phyloP scores from a whole-genome alignment of 2,329 filamentous ascomycete species.

The Ambrosiella cleistominuta region DNA sequence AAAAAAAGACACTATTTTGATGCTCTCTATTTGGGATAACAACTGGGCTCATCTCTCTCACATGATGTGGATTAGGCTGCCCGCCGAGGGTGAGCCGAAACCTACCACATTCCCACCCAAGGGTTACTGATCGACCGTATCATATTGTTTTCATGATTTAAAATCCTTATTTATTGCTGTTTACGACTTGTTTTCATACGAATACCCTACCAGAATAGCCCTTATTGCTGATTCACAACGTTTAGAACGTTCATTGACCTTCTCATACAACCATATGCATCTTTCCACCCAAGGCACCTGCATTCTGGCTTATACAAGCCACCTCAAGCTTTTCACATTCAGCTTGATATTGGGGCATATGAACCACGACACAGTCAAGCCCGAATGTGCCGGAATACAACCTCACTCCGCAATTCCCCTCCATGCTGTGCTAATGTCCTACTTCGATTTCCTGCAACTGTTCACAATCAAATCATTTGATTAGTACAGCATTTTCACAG shows the following conservation, averaged over 20 bases:
- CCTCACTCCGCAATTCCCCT: no score
- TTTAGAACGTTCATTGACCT: no score
- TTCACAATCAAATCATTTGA: no score
- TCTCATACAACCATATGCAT: not conserved
- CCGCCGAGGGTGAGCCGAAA: conserved; percentile 43
- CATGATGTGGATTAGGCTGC: conserved; percentile 60
- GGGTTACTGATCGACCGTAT: conserved; percentile 4
- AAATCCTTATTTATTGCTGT: not conserved
- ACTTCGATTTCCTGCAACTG: no score
- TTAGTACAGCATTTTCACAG: no score
- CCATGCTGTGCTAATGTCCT: no score
- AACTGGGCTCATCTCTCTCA: conserved; percentile 66
- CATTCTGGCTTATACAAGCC: not conserved
- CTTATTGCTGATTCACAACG: not conserved
- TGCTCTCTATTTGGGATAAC: conserved; percentile 60
- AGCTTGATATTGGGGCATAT: not conserved
- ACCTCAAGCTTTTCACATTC: not conserved
- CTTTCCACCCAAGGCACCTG: not conserved
- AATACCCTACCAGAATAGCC: not conserved
- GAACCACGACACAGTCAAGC: no score
- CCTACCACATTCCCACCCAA: conserved; percentile 61
- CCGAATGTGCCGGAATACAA: no score
- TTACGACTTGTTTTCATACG: not conserved
- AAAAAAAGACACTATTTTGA: conserved; percentile 43
- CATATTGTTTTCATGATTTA: not conserved